A percentile compares a stretch with the other conserved stretches of the same genome.
phyloP scores from a whole-genome alignment of 768 basidiomycete species.

The Russula ochroleuca region DNA sequence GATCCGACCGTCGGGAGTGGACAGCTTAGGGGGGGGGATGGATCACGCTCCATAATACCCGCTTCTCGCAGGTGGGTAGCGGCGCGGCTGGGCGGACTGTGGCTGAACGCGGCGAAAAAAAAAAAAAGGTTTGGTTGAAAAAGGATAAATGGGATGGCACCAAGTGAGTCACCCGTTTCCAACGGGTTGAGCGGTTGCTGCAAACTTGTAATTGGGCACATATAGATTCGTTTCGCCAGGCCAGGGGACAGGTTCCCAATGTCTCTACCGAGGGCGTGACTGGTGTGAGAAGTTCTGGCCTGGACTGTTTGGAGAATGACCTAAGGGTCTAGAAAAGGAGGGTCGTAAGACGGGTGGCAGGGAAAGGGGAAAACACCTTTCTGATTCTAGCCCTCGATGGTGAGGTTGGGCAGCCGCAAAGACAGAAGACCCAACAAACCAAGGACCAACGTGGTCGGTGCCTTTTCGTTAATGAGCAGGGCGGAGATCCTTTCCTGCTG shows the following conservation, averaged over 20 bases:
- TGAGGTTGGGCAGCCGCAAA: constrained; percentile 5
- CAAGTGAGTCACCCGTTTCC: constrained; percentile 1
- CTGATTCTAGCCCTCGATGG: constrained; percentile 11
- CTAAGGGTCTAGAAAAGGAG: constrained; percentile 9
- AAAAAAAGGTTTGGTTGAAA: constrained; percentile 4
- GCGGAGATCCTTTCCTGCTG: constrained; percentile 11
- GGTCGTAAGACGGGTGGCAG: neutral
- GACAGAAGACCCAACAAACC: constrained; percentile 7
- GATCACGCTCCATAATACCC: constrained; percentile 17
- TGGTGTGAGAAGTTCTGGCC: constrained; percentile 12
- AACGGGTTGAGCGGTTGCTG: constrained; percentile 3
- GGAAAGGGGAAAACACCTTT: neutral
- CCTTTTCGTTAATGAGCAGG: constrained; percentile 9
- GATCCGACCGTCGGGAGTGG: constrained; percentile 10
- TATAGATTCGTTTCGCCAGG: too few relatives aligned
- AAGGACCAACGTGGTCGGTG: constrained; percentile 12
- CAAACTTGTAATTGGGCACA: neutral
- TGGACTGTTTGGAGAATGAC: constrained; percentile 12
- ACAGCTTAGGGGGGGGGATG: constrained; percentile 7
- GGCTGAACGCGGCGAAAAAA: constrained; percentile 9
- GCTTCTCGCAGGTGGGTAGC: constrained; percentile 14
- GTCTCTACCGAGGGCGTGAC: constrained; percentile 2
- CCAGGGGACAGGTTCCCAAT: neutral
- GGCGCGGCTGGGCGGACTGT: constrained; percentile 9
- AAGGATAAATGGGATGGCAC: constrained; percentile 19